A percentile compares a stretch with the other conserved stretches of the same genome.
Evolutionary conservation across 176 grass and related monocot species (phyloP).

Genomic region (Bothriochloa decipiens): DNA sequence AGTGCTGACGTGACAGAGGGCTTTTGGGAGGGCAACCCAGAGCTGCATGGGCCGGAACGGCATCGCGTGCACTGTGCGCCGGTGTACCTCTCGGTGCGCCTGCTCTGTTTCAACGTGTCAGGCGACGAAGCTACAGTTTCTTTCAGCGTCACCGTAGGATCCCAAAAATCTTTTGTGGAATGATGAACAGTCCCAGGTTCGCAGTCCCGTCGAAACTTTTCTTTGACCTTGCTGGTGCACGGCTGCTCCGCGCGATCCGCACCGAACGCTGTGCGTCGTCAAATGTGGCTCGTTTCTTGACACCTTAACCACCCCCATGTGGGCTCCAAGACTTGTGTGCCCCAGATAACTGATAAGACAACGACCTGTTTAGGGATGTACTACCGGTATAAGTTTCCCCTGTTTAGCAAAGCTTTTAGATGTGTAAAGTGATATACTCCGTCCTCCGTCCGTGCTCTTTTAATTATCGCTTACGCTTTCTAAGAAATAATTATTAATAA

Average conservation of each 20-base stretch:
- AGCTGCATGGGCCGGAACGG: neutral
- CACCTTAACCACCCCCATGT: neutral
- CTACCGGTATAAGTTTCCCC: neutral
- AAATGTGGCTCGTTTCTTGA: neutral
- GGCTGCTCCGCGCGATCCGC: too few species aligned
- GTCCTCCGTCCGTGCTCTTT: too few species aligned
- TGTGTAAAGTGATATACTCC: too few species aligned
- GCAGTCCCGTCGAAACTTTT: too few species aligned
- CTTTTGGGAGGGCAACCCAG: neutral
- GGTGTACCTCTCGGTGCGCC: neutral
- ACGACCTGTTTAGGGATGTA: neutral
- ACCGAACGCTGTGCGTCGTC: neutral
- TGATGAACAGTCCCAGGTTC: neutral
- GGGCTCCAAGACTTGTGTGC: neutral
- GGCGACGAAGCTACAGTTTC: constrained; percentile 6
- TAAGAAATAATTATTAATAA: too few species aligned
- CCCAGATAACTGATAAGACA: neutral
- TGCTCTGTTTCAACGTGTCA: neutral
- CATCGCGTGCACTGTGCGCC: neutral
- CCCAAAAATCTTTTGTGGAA: neutral
- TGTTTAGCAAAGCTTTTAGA: neutral
- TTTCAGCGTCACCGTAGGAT: neutral
- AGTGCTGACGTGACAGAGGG: neutral
- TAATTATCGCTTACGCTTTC: too few species aligned
- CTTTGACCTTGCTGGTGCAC: too few species aligned